These are phyloP conservation scores for Sclerotinia minor DNA, from an alignment of 2,329 filamentous ascomycete genomes.

Conservation along the genomic window DNA sequence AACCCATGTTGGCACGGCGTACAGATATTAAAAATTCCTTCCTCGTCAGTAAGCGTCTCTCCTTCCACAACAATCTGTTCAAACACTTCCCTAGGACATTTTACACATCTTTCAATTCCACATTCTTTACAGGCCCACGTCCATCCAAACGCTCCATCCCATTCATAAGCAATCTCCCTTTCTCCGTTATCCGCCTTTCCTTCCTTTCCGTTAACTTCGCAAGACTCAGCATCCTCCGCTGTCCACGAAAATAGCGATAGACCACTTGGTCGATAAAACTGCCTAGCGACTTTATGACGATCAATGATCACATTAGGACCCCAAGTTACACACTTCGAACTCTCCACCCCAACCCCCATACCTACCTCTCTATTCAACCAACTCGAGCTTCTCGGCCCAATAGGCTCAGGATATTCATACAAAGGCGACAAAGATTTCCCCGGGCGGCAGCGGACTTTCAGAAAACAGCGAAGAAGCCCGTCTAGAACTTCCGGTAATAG, in stretches of 20 bases:
- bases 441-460: neutral
- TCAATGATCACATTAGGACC: neutral
- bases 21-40: neutral
- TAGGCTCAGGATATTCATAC: constrained; percentile 10
- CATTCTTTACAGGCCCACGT: constrained; percentile 4
- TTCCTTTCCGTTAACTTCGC: neutral
- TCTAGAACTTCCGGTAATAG: neutral
- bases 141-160: constrained; percentile 24
- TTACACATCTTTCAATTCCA: constrained; percentile 16
- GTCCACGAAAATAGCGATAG: constrained; percentile 18
- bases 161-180: constrained; percentile 18
- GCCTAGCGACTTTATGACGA: neutral
- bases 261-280: neutral
- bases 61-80: constrained; percentile 13
- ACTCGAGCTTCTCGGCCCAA: constrained; percentile 15
- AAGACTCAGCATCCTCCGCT: neutral
- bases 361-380: neutral
- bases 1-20: constrained; percentile 20
- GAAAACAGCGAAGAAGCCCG: constrained; percentile 1
- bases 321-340: neutral
- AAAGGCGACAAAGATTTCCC: neutral
- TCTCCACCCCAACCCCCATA: neutral
- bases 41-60: neutral
- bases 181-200: neutral
- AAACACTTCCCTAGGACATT: constrained; percentile 2